phyloP scores from a whole-genome alignment of 371 early-diverging fungal species.

The Amoeboaphelidium protococcarum region DNA sequence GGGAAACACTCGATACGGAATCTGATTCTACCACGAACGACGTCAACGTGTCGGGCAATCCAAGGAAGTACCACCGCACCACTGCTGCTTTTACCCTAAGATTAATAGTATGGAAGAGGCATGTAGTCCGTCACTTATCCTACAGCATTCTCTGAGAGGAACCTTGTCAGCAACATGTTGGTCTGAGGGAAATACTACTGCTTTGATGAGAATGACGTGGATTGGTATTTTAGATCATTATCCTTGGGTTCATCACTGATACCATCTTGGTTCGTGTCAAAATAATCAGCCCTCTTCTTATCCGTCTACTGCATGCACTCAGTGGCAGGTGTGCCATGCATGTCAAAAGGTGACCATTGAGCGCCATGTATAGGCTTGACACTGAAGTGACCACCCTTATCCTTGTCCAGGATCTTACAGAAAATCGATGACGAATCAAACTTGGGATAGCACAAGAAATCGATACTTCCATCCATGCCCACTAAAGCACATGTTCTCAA shows the following conservation, averaged over 20 bases:
- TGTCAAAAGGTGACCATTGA: conserved; percentile 3
- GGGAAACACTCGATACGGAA: conserved; percentile 40
- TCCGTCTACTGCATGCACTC: not conserved
- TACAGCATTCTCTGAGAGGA: conserved; percentile 33
- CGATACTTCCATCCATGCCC: conserved; percentile 41
- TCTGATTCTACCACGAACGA: conserved; percentile 28
- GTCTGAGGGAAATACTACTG: conserved; percentile 51
- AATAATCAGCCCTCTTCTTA: not conserved
- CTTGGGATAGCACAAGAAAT: conserved; percentile 46
- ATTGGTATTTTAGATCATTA: conserved; percentile 3
- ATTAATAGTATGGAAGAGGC: conserved; percentile 20
- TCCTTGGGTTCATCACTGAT: conserved; percentile 2
- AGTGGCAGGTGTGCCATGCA: not conserved
- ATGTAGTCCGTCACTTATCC: conserved; percentile 41
- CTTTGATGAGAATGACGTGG: conserved; percentile 3
- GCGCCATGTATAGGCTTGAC: not conserved
- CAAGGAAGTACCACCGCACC: conserved; percentile 22
- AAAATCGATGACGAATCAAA: conserved; percentile 56
- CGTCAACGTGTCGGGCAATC: conserved; percentile 35
- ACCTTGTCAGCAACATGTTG: conserved; percentile 43
- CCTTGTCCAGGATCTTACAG: conserved; percentile 29
- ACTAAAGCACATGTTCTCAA: conserved; percentile 38
- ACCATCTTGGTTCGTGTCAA: conserved; percentile 6
- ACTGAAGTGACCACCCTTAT: conserved; percentile 18
- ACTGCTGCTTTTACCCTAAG: conserved; percentile 8